These are phyloP conservation scores for Aureobasidium sp. DNA, from an alignment of 2,329 filamentous ascomycete species.

Conservation along the genomic window DNA sequence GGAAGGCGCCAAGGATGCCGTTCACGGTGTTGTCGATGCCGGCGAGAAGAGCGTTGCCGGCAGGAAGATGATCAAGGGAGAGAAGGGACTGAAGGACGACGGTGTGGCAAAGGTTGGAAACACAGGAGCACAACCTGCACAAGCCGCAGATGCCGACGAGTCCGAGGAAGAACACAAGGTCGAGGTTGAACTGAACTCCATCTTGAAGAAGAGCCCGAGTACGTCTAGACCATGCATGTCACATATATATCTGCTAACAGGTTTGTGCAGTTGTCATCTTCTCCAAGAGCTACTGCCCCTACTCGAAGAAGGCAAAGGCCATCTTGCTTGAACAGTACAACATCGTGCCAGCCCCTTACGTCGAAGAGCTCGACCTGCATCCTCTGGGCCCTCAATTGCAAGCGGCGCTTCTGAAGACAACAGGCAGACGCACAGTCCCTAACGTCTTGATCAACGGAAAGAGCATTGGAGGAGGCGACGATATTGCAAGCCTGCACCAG, in stretches of 20 bases:
- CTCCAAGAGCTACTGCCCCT: slow-evolving; percentile 88
- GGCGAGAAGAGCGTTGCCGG: slow-evolving; percentile 48
- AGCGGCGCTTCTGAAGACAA: slow-evolving; percentile 61
- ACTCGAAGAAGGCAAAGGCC: slow-evolving; percentile 75
- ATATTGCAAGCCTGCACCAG: slow-evolving; percentile 61
- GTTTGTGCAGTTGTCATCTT: slow-evolving; percentile 65
- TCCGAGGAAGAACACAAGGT: slow-evolving; percentile 56
- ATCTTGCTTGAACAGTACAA: slow-evolving; percentile 78
- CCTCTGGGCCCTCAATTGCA: slow-evolving; percentile 68
- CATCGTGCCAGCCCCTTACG: slow-evolving; percentile 73
- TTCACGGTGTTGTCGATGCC: slow-evolving; percentile 18
- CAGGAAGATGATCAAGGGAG: slow-evolving; percentile 43
- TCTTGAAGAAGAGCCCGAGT: slow-evolving; percentile 59
- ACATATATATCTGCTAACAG: neutral
- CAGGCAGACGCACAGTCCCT: slow-evolving; percentile 78
- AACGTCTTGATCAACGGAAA: slow-evolving; percentile 84
- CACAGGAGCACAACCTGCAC: slow-evolving; percentile 26
- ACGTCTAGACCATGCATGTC: slow-evolving; percentile 16
- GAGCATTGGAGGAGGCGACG: slow-evolving; percentile 85
- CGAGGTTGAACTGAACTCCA: slow-evolving; percentile 64
- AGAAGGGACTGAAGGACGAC: slow-evolving; percentile 32
- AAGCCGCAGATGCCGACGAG: slow-evolving; percentile 33
- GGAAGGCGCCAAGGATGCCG: slow-evolving; percentile 14
- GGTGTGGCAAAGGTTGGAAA: slow-evolving; percentile 42
- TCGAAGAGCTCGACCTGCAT: slow-evolving; percentile 86